Base-by-base conservation (phyloP, 768 basidiomycete genomes). In the Terana coerulea region DNA sequence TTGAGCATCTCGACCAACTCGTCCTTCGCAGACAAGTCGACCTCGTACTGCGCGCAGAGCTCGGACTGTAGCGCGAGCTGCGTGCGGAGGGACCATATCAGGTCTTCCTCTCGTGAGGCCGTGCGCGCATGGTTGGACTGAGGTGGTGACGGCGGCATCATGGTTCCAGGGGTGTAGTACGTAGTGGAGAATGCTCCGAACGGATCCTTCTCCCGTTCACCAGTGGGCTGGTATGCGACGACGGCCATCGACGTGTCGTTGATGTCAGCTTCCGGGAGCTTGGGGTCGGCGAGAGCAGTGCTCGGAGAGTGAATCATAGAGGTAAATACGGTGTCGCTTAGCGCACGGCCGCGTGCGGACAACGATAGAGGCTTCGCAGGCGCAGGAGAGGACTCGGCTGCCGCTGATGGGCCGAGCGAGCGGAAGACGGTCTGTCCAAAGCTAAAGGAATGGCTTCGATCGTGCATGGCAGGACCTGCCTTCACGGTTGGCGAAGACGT, bases 61-160 rank as follows among this genome's bases (percentile, higher is more conserved):
- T 91, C 88, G 14, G 77, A 80, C 65, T 86, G 83, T n/a, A 91
- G 63, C 7, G 84, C 76, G 34, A 92, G 72, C 59, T 90, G 85
- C 0, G 87, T 86, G 62, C 86, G 84, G 21, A 92, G 72, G 7
- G 81, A 84, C 63, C 79, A 80, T 29, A 91, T 86, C 26, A 84
- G 62, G 57, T 77, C 83, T 52, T 88, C 85, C 54, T 87, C 87
- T 52, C 81, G 83, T 3, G 86, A 88, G 0, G 81, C 76, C 53
- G 75, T 83, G 35, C 85, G 77, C 5, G 69, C 68, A 56, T 85
- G 85, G 3, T 60, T 60, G 7, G 60, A 36, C n/a, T 54, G 53
- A 2, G 54, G 64, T 17, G 88, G 86, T 0, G 86, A 84, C 0
- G 75, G 72, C 0, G 88, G 86, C 22, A 86, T 82, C 72, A 84